phyloP scores from a whole-genome alignment of 257 asterid genomes.

The Solanum arcanum region DNA sequence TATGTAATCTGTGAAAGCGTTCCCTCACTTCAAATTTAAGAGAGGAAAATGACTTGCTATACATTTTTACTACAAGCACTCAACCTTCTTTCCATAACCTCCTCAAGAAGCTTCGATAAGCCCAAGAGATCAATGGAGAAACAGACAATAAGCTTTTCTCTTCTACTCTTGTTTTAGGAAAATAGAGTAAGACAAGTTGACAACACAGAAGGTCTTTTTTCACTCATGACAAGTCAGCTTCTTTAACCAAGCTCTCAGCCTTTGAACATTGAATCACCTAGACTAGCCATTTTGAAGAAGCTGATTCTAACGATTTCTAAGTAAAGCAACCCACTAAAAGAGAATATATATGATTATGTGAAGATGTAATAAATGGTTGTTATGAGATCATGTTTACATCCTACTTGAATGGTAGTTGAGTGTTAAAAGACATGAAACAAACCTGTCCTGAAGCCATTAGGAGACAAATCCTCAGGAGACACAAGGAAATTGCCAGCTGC shows the following conservation, averaged over 20 bases:
- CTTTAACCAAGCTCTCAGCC: not conserved
- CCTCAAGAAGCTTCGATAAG: not conserved
- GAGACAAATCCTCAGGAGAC: conserved; percentile 82
- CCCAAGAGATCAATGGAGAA: not conserved
- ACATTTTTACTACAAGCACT: not conserved
- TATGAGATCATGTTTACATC: not conserved
- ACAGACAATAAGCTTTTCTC: not conserved
- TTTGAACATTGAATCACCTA: not conserved
- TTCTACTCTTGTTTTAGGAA: not conserved
- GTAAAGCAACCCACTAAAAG: not conserved
- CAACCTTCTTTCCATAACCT: not conserved
- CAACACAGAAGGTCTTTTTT: not conserved
- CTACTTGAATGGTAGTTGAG: not conserved
- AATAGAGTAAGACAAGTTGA: not conserved
- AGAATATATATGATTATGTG: not conserved
- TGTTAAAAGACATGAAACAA: not conserved
- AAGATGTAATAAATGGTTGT: not conserved
- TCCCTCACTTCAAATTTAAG: not conserved
- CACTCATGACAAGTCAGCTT: not conserved
- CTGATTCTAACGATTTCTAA: not conserved
- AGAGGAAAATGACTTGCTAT: not conserved
- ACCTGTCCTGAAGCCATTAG: conserved; percentile 90
- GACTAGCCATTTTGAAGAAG: not conserved
- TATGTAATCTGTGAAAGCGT: conserved; percentile 41
- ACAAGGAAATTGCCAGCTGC: conserved; percentile 94